Conservation (phyloP, 305 asterid genomes). For the Fraxinus floribunda region DNA sequence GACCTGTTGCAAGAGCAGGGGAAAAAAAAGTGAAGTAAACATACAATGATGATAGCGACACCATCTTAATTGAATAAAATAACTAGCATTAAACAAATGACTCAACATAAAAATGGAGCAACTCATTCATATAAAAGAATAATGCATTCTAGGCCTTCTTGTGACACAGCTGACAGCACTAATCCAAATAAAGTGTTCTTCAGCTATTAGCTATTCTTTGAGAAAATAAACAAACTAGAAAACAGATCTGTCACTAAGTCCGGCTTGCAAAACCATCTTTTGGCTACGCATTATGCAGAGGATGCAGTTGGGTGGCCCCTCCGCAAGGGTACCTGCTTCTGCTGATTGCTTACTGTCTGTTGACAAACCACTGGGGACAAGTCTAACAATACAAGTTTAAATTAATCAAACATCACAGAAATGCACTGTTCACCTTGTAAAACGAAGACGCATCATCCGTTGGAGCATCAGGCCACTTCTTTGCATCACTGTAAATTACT, state of each 20-base stretch:
- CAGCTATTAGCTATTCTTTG: background rate
- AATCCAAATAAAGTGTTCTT: background rate
- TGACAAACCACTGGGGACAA: background rate
- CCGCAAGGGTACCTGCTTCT: background rate
- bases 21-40: constrained; percentile 7
- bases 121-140: background rate
- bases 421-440: constrained; percentile 55
- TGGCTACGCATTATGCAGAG: background rate
- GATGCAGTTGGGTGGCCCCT: background rate
- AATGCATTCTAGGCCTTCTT: background rate
- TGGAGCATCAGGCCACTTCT: constrained; percentile 94
- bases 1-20: constrained; percentile 46
- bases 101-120: background rate
- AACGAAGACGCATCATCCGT: constrained; percentile 58
- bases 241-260: background rate
- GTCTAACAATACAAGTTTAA: background rate
- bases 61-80: background rate
- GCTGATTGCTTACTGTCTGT: background rate
- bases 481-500: constrained; percentile 77
- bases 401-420: background rate
- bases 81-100: background rate
- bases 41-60: background rate
- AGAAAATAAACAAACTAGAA: background rate
- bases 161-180: background rate
- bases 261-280: background rate